Evolutionary conservation across 2,329 filamentous ascomycete species (phyloP), one percentile per base, ranked within the genome.

Genomic region (Colletotrichum chrysophilum): DNA sequence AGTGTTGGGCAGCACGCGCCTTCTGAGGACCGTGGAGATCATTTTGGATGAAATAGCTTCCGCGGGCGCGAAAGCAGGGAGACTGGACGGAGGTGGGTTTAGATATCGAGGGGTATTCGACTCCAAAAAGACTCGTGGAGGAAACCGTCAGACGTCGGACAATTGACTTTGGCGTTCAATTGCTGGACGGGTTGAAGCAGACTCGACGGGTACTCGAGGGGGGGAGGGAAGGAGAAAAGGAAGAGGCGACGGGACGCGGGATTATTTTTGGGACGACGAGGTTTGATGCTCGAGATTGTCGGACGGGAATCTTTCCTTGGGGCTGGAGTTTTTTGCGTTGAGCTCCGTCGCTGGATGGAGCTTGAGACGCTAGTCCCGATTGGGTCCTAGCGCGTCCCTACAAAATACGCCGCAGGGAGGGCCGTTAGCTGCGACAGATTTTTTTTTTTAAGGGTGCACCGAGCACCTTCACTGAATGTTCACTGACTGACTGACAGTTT

Each of bases 21-120:
- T 91, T 87, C 91, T 88, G 81, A 93, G 87, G 80, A 91, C 90
- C 80, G 91, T 90, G 84, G 90, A 89, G 86, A 93, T 89, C 91
- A 93, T 93, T 78, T 80, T 87, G 84, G 79, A 77, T 69, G 74
- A 76, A 62, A 55, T 64, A 62, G 77, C 62, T 68, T 38, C 66
- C 66, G 71, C 71, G 61, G 67, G 64, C 56, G 68, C 66, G 77
- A 77, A 62, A 71, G 71, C 58, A 76, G 72, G 66, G 62, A 65
- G 64, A 71, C 34, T 56, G 38, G 68, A 58, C 55, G 55, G n/a
- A 58, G 26, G 38, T 34, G 32, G 55, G n/a, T 52, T 52, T 21
- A 52, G 43, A 52, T 52, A 52, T 52, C 43, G 43, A 52, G 43
- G 43, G 43, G 43, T 52, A 52, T 52, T 52, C 43, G 61, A 34